Conservation (phyloP, 2,329 filamentous ascomycete genomes). For the Parastagonospora nodorum region DNA sequence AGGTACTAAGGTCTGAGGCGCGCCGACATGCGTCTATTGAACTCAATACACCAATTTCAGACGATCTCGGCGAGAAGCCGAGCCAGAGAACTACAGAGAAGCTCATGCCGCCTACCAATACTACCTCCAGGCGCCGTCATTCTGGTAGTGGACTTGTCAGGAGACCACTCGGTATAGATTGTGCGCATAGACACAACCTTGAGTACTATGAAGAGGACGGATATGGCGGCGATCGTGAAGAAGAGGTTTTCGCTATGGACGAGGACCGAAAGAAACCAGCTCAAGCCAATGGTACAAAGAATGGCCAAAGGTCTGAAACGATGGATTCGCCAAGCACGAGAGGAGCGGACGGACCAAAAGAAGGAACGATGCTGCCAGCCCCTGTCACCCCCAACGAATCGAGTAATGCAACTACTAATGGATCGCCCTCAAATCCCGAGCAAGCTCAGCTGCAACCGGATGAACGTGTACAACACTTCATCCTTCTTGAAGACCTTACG, state of each 20-base stretch:
- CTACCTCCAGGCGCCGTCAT: constrained; percentile 67
- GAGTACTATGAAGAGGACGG: constrained; percentile 92
- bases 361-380: constrained; percentile 41
- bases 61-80: constrained; percentile 15
- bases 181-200: constrained; percentile 70
- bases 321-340: not conserved
- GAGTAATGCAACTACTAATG: not conserved
- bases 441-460: constrained; percentile 54
- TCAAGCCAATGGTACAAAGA: constrained; percentile 8
- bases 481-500: constrained; percentile 91
- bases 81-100: constrained; percentile 14
- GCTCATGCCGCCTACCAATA: constrained; percentile 35
- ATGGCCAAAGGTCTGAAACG: constrained; percentile 5
- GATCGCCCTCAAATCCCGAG: constrained; percentile 49
- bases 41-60: constrained; percentile 13
- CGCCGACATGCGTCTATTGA: constrained; percentile 38
- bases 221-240: constrained; percentile 77
- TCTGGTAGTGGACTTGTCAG: constrained; percentile 84
- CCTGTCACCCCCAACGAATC: constrained; percentile 26
- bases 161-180: constrained; percentile 69
- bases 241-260: constrained; percentile 73
- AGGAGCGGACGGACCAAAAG: constrained; percentile 7
- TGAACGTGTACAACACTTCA: constrained; percentile 83
- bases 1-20: constrained; percentile 50
- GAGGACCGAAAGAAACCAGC: constrained; percentile 43